Conservation (phyloP, 2,329 filamentous ascomycete genomes). For the Elsinoe batatas region DNA sequence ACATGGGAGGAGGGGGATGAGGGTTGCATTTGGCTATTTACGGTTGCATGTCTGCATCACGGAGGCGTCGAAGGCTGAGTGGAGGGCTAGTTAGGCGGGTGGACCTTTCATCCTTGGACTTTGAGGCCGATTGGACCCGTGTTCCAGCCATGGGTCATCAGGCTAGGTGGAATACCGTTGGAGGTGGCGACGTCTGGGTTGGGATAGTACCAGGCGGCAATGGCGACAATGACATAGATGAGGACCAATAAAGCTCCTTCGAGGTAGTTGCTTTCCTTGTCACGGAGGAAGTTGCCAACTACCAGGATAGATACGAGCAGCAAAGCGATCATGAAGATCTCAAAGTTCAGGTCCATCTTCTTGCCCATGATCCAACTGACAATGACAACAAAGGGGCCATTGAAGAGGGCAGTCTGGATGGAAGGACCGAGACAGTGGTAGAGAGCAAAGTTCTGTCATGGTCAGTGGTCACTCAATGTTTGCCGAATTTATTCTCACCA, state of each 20-base stretch:
- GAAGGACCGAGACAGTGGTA: slow-evolving; percentile 78
- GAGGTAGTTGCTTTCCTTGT: slow-evolving; percentile 83
- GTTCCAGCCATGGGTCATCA: slow-evolving; percentile 5
- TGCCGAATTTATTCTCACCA: too few species aligned
- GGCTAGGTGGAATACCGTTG: background rate
- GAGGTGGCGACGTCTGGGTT: slow-evolving; percentile 30
- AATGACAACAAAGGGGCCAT: slow-evolving; percentile 71
- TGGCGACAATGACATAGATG: slow-evolving; percentile 53
- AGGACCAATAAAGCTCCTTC: slow-evolving; percentile 74
- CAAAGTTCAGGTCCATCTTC: slow-evolving; percentile 71
- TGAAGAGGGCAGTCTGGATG: slow-evolving; percentile 82
- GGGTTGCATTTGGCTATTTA: background rate
- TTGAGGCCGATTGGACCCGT: background rate
- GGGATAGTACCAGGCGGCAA: slow-evolving; percentile 53
- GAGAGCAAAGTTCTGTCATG: slow-evolving; percentile 63
- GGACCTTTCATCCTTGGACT: background rate
- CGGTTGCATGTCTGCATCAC: background rate
- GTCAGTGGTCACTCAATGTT: too few species aligned
- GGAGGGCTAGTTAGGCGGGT: too few species aligned
- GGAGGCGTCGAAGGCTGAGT: background rate
- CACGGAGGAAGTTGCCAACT: slow-evolving; percentile 76
- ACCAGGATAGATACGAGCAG: slow-evolving; percentile 77
- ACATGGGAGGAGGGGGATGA: background rate
- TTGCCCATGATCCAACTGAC: slow-evolving; percentile 68
- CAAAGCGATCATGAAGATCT: slow-evolving; percentile 74